Percentiles rank a stretch among this genome's conserved stretches.
Evolutionary conservation across 2,329 filamentous ascomycete genomes (phyloP).

Genomic region (Ceratocystis ficicola): DNA sequence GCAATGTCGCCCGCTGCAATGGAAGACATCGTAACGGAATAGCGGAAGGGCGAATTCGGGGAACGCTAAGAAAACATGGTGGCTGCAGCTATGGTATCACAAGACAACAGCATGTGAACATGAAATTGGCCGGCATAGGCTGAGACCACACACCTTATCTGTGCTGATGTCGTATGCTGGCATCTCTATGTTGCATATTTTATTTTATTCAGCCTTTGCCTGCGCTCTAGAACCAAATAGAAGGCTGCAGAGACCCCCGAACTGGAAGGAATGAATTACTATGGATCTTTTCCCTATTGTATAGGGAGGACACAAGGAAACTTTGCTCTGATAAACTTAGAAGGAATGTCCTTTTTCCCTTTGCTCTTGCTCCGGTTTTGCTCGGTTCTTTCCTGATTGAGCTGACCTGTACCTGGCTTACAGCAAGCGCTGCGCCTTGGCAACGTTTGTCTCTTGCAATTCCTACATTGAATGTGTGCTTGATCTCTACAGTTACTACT

Average conservation of each 20-base stretch:
- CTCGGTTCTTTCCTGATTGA: constrained; percentile 3
- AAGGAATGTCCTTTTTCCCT: constrained; percentile 6
- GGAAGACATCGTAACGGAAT: constrained; percentile 2
- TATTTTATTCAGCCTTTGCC: neutral
- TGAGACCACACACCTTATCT: too few relatives aligned
- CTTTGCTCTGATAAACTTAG: neutral
- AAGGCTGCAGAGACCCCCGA: neutral
- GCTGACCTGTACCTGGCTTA: constrained; percentile 1
- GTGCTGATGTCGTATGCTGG: too few relatives aligned
- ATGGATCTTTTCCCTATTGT: neutral
- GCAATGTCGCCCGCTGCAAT: neutral
- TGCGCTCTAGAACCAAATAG: neutral
- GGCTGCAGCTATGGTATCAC: neutral
- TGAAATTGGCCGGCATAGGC: too few relatives aligned
- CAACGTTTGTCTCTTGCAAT: neutral
- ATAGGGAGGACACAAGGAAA: neutral
- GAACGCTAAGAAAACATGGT: neutral
- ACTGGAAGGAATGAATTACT: constrained; percentile 8
- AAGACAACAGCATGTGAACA: neutral
- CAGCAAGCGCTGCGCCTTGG: neutral
- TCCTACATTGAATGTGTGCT: neutral
- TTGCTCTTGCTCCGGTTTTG: constrained; percentile 13
- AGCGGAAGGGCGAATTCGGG: constrained; percentile 4
- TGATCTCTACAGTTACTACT: neutral
- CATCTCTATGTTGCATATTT: too few relatives aligned